Evolutionary conservation across 148 eudicot genomes (phyloP), one percentile per base, ranked within the genome.

Genomic region (Agrostemma githago): DNA sequence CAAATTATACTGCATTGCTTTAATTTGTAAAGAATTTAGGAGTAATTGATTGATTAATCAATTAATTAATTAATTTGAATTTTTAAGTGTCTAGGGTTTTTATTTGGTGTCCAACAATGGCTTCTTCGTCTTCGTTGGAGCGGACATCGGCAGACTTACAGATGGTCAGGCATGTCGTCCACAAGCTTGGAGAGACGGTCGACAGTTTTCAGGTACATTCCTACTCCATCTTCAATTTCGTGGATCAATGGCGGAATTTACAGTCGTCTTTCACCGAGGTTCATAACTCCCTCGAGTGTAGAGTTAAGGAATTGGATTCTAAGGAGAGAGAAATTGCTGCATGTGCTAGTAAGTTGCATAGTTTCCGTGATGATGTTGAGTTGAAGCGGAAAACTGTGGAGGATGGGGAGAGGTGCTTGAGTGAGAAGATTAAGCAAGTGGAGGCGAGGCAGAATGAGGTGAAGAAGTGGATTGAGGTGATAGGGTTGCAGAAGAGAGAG

Each of bases 241-340:
- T 51, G 2, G 73, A 78, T 9, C 81, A 73, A 59, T 78, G 81
- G 81, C 38, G 60, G 40, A 58, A 16, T 6, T 66, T 72, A n/a
- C 72, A 78, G 59, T 15, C n/a, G 12, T 40, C 76, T 2, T 72
- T 78, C 15, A 9, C 46, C 0, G 19, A 51, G 0, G 37, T 44
- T 42, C 43, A 78, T 9, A 26, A 14, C 38, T 65, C 80, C 0
- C 15, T 78, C 4, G 66, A 57, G 7, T 3, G 54, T 34, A 73
- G 62, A 53, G 63, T 78, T 10, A 72, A 42, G 20, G 80, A 43
- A 43, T 37, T 72, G 43, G 72, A 78, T 72, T 2, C 14, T 0
- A 78, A 78, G 6, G 71, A 72, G 67, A 57, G 72, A 34, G 80
- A 78, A 21, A 3, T 16, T 4, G 42, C 9, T 3, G 2, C 26